Percentiles rank a stretch among this genome's conserved stretches.
Evolutionary conservation across 2,329 filamentous ascomycete genomes (phyloP).

Genomic region (Sarocladiaceae sp.): DNA sequence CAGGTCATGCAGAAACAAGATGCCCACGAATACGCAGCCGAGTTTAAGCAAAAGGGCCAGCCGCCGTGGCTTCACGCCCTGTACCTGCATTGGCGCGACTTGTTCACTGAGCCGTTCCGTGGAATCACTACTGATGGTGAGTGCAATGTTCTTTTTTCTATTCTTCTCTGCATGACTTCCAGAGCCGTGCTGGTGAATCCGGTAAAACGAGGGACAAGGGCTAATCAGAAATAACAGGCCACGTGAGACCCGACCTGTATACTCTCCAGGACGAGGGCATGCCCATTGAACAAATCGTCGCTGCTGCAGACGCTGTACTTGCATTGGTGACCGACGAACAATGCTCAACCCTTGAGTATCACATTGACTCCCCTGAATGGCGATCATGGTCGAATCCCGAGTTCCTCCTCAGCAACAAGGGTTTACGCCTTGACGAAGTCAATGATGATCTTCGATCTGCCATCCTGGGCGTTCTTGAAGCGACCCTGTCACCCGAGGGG

Average conservation of each 20-base stretch:
- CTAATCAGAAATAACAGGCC: not conserved
- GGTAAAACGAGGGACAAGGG: too few species aligned
- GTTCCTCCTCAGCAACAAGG: constrained; percentile 65
- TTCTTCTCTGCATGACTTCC: not conserved
- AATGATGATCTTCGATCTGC: constrained; percentile 35
- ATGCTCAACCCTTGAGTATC: constrained; percentile 25
- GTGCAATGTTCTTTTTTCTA: constrained; percentile 10
- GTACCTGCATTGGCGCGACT: constrained; percentile 53
- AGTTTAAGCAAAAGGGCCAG: constrained; percentile 52
- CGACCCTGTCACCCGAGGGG: constrained; percentile 63
- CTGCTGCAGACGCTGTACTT: constrained; percentile 43
- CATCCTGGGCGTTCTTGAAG: constrained; percentile 51
- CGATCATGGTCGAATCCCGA: constrained; percentile 69
- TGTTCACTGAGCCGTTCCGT: constrained; percentile 63
- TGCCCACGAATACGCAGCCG: constrained; percentile 56
- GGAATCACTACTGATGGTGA: constrained; percentile 66
- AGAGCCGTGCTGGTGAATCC: too few species aligned
- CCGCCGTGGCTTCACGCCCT: constrained; percentile 66
- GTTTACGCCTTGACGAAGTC: constrained; percentile 64
- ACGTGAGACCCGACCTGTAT: constrained; percentile 51
- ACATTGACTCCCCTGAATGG: constrained; percentile 69
- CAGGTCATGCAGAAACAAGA: constrained; percentile 58
- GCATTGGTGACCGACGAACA: constrained; percentile 44
- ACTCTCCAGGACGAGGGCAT: constrained; percentile 59
- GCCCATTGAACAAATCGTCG: constrained; percentile 53